Base-by-base conservation (phyloP, 2,329 filamentous ascomycete species). In the Elsinoe australis region DNA sequence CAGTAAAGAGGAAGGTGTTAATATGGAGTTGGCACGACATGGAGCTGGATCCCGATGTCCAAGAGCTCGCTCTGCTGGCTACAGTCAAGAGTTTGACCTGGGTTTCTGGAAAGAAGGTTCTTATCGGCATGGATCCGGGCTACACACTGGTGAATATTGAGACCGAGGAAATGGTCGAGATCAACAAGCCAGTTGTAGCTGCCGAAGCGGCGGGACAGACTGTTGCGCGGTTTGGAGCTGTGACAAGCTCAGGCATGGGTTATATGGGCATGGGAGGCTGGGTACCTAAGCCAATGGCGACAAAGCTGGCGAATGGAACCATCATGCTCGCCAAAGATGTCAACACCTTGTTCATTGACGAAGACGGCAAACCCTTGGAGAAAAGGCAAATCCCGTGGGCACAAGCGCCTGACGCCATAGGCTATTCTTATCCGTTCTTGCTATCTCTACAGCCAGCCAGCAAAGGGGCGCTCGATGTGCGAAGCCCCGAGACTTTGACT, bases 21-120 rank as follows among this genome's bases (percentile, higher is more conserved):
- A 68, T 95, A 49, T 98, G 92, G 89, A 86, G 83, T 59, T 98
- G 94, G 92, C 85, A 92, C 58, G 89, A 95, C 63, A 92, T 88
- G 71, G 92, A 96, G 69, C 74, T 95, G 33, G 77, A 77, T 39
- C 73, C 78, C 3, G 80, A 92, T 26, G 79, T 83, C 0, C 71
- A 72, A 21, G 92, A 96, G 67, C 78, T 95, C 29, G 78, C 80
- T 1, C 73, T 96, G 35, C 73, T 87, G 26, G 90, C 90, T 59
- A 80, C 85, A 17, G 85, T 95, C 53, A 87, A 92, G 60, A 89
- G 83, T 10, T 72, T 96, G 53, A 94, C 86, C 2, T 98, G 92
- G 92, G 85, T 87, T 5, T 88, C 79, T 51, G 88, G 87, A 10
- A 90, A 83, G 1, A 89, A 82, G 65, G 70, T 98, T 5, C 80